A percentile compares a stretch with the other conserved stretches of the same genome.
phyloP scores from a whole-genome alignment of 352 stramenopile species.

The Phytophthora sansomeana region DNA sequence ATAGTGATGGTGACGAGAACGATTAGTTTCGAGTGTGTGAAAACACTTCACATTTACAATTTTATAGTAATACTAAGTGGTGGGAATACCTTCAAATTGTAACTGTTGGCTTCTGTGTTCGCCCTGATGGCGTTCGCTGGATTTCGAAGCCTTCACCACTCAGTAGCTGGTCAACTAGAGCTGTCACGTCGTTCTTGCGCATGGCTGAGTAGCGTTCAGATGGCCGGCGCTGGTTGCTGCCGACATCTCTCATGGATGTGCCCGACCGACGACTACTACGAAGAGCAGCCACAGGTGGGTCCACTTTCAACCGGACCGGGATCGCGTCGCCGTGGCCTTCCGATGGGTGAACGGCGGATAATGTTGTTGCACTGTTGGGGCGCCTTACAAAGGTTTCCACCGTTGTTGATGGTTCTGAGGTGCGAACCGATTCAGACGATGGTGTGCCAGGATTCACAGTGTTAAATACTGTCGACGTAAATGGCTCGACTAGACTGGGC shows the following conservation, averaged over 20 bases:
- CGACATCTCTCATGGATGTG: slow-evolving; percentile 22
- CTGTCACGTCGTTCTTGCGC: slow-evolving; percentile 33
- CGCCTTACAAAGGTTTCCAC: not conserved
- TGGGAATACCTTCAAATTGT: slow-evolving; percentile 12
- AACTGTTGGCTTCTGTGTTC: slow-evolving; percentile 24
- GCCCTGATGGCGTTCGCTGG: slow-evolving; percentile 27
- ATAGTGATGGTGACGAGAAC: slow-evolving; percentile 32
- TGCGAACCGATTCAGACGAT: not conserved
- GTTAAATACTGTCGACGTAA: not conserved
- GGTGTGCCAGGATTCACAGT: not conserved
- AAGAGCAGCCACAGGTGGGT: slow-evolving; percentile 11
- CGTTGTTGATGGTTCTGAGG: not conserved
- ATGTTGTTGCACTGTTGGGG: slow-evolving; percentile 31
- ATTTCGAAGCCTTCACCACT: slow-evolving; percentile 59
- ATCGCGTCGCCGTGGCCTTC: not conserved
- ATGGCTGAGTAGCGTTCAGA: slow-evolving; percentile 28
- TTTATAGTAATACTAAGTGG: not conserved
- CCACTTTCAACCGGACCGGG: not conserved
- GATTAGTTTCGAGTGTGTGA: slow-evolving; percentile 44
- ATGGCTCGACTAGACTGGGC: slow-evolving; percentile 10
- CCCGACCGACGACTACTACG: slow-evolving; percentile 6
- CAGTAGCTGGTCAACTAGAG: slow-evolving; percentile 61
- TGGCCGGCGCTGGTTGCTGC: slow-evolving; percentile 7
- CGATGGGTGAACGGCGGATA: slow-evolving; percentile 28
- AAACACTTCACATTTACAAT: not conserved